Base-by-base conservation (phyloP, 441 rosid genomes). In the Adansonia rubrostipa region DNA sequence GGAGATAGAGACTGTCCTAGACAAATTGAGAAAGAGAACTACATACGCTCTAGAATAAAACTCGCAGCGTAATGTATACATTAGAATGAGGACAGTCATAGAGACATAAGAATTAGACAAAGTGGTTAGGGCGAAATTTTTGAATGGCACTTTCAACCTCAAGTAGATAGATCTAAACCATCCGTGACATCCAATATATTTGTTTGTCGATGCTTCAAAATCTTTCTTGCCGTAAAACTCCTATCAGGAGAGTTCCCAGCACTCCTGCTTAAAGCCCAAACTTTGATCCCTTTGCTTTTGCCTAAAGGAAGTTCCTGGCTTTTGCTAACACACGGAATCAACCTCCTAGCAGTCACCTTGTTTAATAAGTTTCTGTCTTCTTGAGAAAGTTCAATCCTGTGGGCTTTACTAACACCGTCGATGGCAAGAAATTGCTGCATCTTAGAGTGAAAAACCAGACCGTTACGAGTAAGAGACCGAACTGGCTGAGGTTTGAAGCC, bases 171-270 rank as follows among this genome's bases (percentile, higher is more conserved):
- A 79, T 86, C 82, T 81, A 93, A 81, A 79, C 97, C 92, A 78
- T 92, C 93, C 82, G 88, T 84, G 1, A 87, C 83, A 84, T 90
- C 94, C 82, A 88, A 79, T 54, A 81, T 82, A 78, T 83, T 85
- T 48, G 80, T 56, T 24, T 56, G 80, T 15, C 71, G 76, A 22
- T 79, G 78, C 53, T 73, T 78, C 19, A 80, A 80, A 61, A 24
- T 57, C 9, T 44, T 57, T 74, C 82, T 76, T 15, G 54, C 47
- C 40, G 79, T 56, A 4, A 72, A 54, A 44, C 75, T 87, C 69
- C 80, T 86, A 50, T 67, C 83, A 2, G 94, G 97, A 48, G 98
- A 90, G 86, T 79, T 87, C 24, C 96, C 96, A 1, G 87, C 79
- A 82, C 99, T 93, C 85, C 82, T 88, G 82, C 93, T 88, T 64